A percentile compares a stretch with the other conserved stretches of the same genome.
phyloP scores from a whole-genome alignment of 140 eudicot genomes.

The Erigeron philadelphicus region DNA sequence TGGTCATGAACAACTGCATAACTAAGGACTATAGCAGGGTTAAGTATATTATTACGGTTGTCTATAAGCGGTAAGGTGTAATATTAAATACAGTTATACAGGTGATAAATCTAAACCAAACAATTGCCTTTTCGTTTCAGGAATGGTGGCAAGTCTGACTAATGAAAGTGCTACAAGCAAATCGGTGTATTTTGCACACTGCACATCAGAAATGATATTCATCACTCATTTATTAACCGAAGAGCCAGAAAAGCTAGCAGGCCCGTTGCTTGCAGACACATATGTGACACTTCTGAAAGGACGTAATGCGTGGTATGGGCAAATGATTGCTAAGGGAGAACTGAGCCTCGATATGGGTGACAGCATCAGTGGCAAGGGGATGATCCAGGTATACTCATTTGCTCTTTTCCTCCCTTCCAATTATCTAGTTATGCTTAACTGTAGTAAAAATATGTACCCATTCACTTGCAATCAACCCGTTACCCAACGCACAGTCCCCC shows the following conservation, averaged over 20 bases:
- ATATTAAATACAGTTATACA: neutral
- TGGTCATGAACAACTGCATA: neutral
- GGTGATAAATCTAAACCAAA: neutral
- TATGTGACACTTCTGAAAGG: constrained; percentile 83
- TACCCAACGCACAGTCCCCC: neutral
- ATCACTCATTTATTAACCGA: constrained; percentile 78
- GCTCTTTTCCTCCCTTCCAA: constrained; percentile 1
- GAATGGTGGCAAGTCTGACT: constrained; percentile 85
- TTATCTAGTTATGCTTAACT: neutral
- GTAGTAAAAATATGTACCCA: too few species aligned
- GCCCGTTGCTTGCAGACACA: constrained; percentile 87
- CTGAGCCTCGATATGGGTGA: constrained; percentile 83
- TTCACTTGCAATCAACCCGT: neutral
- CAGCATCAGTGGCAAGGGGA: constrained; percentile 86
- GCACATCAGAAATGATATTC: constrained; percentile 89
- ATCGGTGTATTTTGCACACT: constrained; percentile 90
- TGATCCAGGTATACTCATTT: constrained; percentile 58
- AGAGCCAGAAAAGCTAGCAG: constrained; percentile 91
- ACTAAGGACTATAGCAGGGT: neutral
- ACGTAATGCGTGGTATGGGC: constrained; percentile 95
- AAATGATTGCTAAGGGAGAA: constrained; percentile 82
- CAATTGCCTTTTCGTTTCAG: constrained; percentile 29
- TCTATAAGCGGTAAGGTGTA: neutral
- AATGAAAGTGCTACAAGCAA: constrained; percentile 93
- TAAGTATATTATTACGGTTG: neutral